These are phyloP conservation scores for Rhizophora mangle DNA, from an alignment of 345 rosid genomes.

Conservation along the genomic window DNA sequence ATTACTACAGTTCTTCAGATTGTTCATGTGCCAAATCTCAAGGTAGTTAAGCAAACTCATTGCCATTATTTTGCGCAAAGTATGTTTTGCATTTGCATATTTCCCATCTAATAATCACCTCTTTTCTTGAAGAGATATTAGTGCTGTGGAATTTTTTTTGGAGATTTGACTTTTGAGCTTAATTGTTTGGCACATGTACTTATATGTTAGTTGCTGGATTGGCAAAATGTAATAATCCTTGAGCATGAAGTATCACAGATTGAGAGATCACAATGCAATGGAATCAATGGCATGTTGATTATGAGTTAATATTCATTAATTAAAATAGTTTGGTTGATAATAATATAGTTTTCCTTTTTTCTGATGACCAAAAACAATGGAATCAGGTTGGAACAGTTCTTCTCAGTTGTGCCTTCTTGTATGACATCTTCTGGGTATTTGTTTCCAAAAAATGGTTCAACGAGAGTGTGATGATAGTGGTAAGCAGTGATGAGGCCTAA, in stretches of 20 bases:
- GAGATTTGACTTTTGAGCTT: background rate
- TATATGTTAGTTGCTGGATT: background rate
- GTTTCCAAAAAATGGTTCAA: slow-evolving; percentile 93
- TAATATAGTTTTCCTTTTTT: background rate
- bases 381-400: slow-evolving; percentile 93
- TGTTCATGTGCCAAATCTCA: slow-evolving; percentile 89
- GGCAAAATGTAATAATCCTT: background rate
- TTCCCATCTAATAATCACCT: background rate
- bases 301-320: background rate
- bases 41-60: slow-evolving; percentile 43
- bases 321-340: background rate
- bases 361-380: slow-evolving; percentile 15
- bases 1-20: slow-evolving; percentile 96
- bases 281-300: background rate
- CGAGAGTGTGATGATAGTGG: slow-evolving; percentile 99
- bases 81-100: background rate
- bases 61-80: slow-evolving; percentile 8
- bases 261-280: background rate
- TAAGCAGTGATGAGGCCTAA: slow-evolving; percentile 34
- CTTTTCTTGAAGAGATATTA: background rate
- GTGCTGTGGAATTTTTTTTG: background rate
- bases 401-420: slow-evolving; percentile 89
- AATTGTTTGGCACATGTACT: background rate
- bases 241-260: background rate
- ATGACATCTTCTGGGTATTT: slow-evolving; percentile 99